Evolutionary conservation across 2,329 filamentous ascomycete species (phyloP).

Genomic region (Scedosporium boydii): DNA sequence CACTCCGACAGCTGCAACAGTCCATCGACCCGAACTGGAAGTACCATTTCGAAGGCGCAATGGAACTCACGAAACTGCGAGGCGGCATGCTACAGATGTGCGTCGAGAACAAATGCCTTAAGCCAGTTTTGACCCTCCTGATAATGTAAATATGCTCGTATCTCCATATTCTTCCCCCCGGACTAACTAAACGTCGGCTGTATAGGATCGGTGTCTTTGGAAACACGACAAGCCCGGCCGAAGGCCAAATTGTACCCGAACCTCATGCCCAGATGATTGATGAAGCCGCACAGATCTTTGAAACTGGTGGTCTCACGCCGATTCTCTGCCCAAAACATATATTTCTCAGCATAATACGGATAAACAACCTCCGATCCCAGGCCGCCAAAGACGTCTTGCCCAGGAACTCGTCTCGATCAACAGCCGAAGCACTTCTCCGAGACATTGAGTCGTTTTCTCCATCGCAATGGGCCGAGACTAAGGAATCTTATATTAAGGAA

Average conservation of each 20-base stretch:
- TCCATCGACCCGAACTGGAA: slow-evolving; percentile 9
- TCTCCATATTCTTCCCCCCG: not conserved
- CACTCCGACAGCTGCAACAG: slow-evolving; percentile 6
- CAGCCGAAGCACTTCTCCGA: slow-evolving; percentile 12
- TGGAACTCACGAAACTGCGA: slow-evolving; percentile 8
- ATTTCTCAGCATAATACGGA: slow-evolving; percentile 22
- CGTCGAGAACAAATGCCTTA: not conserved
- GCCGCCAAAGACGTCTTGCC: slow-evolving; percentile 8
- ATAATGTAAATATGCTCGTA: not conserved
- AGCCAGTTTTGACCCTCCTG: not conserved
- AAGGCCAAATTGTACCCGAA: slow-evolving; percentile 16
- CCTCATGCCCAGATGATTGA: slow-evolving; percentile 17
- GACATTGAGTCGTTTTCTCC: slow-evolving; percentile 20
- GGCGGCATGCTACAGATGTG: not conserved
- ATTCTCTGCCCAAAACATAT: slow-evolving; percentile 20
- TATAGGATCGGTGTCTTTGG: slow-evolving; percentile 20
- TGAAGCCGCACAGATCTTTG: slow-evolving; percentile 14
- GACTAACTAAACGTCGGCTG: slow-evolving; percentile 9
- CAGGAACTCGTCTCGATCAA: slow-evolving; percentile 10
- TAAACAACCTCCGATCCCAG: slow-evolving; percentile 23
- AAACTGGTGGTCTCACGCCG: slow-evolving; percentile 13
- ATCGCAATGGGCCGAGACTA: slow-evolving; percentile 19
- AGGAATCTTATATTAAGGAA: slow-evolving; percentile 13
- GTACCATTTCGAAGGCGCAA: slow-evolving; percentile 10
- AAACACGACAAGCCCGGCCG: slow-evolving; percentile 26